Evolutionary conservation across 768 basidiomycete genomes (phyloP), one percentile per base, ranked within the genome.

Genomic region (Tricholoma saponaceum): DNA sequence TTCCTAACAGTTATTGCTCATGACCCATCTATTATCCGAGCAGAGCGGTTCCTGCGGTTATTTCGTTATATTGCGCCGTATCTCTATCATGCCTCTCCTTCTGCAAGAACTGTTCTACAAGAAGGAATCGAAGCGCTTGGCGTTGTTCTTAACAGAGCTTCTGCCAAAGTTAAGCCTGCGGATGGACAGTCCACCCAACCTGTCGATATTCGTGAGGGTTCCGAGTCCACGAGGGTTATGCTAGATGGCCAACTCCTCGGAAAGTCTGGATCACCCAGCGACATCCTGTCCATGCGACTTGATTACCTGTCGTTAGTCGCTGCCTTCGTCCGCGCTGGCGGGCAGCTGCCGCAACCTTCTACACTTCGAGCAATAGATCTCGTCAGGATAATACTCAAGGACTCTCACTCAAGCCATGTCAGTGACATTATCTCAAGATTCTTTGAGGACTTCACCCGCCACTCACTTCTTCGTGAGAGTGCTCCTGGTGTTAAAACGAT

Each of bases 1-100:
- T 84, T 90, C 66, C 76, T 91, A 28, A 92, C 90, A 1, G 85
- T 92, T 58, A 89, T 92, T 54, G 89, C 88, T 5, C 86, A 90
- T 61, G 85, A 90, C 66, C 78, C 85, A 14, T 76, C 79, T 4
- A 84, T 84, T 49, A 69, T 81, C 22, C 83, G 89, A 20, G 85
- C 89, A 2, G 82, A 90, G 60, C 78, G 85, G 54, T 91, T 91
- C 70, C 71, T 92, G 41, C 76, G 77, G 4, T 72, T 89, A 25
- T 74, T 92, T 16, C 80, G 83, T 9, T 74, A 78, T 39, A 70
- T 89, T 49, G 70, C 80, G 0, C 83, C 85, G 3, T 67, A 79
- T 55, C 70, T 91, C 5, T 87, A 85, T 65, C 72, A 85, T 50
- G 74, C 76, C 4, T 86, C 87, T 0, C 67, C 71, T 1, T 71